Conservation (phyloP, 73 alveolate genomes). For the Tetrahymena malaccensis region DNA sequence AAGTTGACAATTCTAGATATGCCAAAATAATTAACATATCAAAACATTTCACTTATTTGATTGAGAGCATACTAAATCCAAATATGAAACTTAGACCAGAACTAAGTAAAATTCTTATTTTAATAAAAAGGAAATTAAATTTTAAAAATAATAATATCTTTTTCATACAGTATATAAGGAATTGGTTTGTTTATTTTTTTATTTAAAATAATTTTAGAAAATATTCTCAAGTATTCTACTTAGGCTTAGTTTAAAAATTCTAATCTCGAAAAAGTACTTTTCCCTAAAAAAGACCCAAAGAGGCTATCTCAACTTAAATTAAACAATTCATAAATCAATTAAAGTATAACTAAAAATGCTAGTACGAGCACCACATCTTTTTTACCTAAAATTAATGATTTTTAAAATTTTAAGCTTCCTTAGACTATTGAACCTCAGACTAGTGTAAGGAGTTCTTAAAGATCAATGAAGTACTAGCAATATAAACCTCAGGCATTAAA, state of each 20-base stretch:
- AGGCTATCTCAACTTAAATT: neutral
- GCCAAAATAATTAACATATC: neutral
- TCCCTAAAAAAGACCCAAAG: neutral
- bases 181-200: too few relatives aligned
- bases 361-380: neutral
- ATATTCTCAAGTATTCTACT: neutral
- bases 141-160: too few relatives aligned
- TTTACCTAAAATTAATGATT: neutral
- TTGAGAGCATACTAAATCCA: neutral
- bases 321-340: neutral
- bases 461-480: neutral
- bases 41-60: neutral
- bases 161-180: too few relatives aligned
- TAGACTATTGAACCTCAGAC: neutral
- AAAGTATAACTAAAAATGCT: neutral
- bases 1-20: neutral
- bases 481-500: neutral
- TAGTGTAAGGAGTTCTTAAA: neutral
- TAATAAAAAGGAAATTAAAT: neutral
- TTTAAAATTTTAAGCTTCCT: neutral
- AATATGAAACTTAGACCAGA: neutral
- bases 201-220: neutral
- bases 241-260: neutral
- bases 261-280: neutral
- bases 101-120: neutral